A percentile compares a stretch with the other conserved stretches of the same genome.
These are phyloP conservation scores for Leishmania tarentolae DNA, from an alignment of 208 protist genomes.

Conservation along the genomic window DNA sequence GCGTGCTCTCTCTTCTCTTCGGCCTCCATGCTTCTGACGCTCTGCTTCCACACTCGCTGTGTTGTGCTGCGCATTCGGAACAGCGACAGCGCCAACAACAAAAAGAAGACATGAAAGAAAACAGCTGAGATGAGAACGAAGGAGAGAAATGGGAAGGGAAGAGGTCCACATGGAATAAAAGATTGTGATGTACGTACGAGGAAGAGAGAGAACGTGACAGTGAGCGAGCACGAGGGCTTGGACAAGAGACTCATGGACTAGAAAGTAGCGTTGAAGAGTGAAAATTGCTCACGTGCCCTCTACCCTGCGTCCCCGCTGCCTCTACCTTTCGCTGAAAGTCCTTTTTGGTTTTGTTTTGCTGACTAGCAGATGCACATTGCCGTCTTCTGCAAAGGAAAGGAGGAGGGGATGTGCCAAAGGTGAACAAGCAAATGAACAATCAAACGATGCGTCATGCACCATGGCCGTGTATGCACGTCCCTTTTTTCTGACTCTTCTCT, in stretches of 20 bases:
- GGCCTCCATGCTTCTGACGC: neutral
- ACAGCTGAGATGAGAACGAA: neutral
- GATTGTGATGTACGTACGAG: neutral
- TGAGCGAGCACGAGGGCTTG: neutral
- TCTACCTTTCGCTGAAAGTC: neutral
- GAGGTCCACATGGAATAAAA: neutral
- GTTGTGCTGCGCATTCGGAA: neutral
- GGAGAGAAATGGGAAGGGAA: neutral
- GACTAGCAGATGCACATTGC: neutral
- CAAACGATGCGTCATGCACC: neutral
- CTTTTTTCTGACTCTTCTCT: neutral
- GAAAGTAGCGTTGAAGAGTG: neutral
- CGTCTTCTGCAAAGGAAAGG: neutral
- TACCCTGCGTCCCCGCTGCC: neutral
- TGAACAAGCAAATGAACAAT: neutral
- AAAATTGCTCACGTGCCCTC: neutral
- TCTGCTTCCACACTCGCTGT: neutral
- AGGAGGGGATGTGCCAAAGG: neutral
- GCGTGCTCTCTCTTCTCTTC: neutral
- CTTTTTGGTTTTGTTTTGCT: neutral
- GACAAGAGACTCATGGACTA: neutral
- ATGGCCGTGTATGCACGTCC: neutral
- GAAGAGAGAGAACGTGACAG: neutral
- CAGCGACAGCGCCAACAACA: too few species aligned
- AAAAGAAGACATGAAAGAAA: too few species aligned